Base-by-base conservation (phyloP, 2,329 filamentous ascomycete species). In the Pseudogymnoascus sp. region DNA sequence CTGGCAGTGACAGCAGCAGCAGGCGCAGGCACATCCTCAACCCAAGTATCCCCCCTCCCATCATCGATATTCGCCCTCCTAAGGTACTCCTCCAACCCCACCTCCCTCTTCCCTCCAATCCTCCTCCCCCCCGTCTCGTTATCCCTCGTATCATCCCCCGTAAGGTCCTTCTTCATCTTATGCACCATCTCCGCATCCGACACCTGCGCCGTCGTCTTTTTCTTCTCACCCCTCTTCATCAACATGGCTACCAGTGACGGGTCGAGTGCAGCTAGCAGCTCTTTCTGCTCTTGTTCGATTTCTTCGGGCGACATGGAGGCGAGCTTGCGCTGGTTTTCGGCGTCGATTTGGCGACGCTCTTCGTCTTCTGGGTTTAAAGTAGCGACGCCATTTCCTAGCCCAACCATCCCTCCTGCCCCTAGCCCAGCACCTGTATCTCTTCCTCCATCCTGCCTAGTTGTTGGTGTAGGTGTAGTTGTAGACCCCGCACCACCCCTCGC, bases 301-400 rank as follows among this genome's bases (percentile, higher is more conserved):
- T 97, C 91, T 38, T 85, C 83, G 0, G 85, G 78, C 1, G 89
- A 89, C 95, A 99, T 97, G 26, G 81, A 79, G 13, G 86, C 87
- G 57, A 99, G 75, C 65, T 83, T 84, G 64, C 86, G 82, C 50
- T 78, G 84, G 71, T 97, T 99, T 74, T 97, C 92, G 68, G 86
- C 82, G 71, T 93, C 89, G 73, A 99, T 97, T 4, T 82, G 80
- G 66, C 78, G 78, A 71, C 84, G 86, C 71, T 96, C 92, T 47
- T 82, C 79, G 10, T 81, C 74, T 44, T 79, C 78, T 66, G 36
- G 68, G 2, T 40, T n/a, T n/a, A n/a, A n/a, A n/a, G n/a, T n/a
- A n/a, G n/a, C 36, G 1, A n/a, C n/a, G 1, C n/a, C n/a, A 9
- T 4, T 6, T 10, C n/a, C n/a, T n/a, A 40, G 5, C n/a, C 15